These are phyloP conservation scores for Cryptococcus depauperatus DNA, from an alignment of 1,284 basidiomycete species.

Conservation along the genomic window DNA sequence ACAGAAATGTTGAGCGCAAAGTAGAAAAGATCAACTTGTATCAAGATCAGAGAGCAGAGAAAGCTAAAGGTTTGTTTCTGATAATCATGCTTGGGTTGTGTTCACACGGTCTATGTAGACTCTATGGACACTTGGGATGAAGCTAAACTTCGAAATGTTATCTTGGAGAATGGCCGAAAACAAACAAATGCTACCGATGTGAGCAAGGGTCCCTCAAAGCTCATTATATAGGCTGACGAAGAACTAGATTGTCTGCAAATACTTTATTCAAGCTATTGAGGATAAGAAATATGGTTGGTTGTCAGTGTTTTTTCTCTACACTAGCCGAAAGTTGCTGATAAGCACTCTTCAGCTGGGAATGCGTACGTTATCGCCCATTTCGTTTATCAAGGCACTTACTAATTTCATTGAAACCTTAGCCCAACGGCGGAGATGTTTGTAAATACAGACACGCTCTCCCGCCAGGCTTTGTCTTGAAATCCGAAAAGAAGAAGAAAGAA, in stretches of 20 bases:
- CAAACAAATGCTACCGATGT: slow-evolving; percentile 88
- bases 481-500: slow-evolving; percentile 64
- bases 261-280: slow-evolving; percentile 95
- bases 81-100: neutral
- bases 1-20: slow-evolving; percentile 78
- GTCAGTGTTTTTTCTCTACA: slow-evolving; percentile 18
- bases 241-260: slow-evolving; percentile 87
- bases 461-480: slow-evolving; percentile 89
- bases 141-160: slow-evolving; percentile 71
- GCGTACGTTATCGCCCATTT: too few species aligned
- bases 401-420: slow-evolving; percentile 18
- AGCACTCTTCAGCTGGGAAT: slow-evolving; percentile 41
- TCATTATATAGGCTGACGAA: neutral
- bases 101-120: slow-evolving; percentile 7
- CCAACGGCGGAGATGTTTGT: slow-evolving; percentile 59
- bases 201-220: slow-evolving; percentile 27
- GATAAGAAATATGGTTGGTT: slow-evolving; percentile 64
- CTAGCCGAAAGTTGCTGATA: slow-evolving; percentile 16
- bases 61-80: slow-evolving; percentile 57
- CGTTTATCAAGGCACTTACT: neutral
- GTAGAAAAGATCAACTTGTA: slow-evolving; percentile 96
- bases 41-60: slow-evolving; percentile 68
- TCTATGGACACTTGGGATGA: slow-evolving; percentile 96
- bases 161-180: slow-evolving; percentile 81
- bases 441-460: slow-evolving; percentile 94